These are phyloP conservation scores for Gnomoniopsis smithogilvyi DNA, from an alignment of 2,329 filamentous ascomycete species.

Conservation along the genomic window DNA sequence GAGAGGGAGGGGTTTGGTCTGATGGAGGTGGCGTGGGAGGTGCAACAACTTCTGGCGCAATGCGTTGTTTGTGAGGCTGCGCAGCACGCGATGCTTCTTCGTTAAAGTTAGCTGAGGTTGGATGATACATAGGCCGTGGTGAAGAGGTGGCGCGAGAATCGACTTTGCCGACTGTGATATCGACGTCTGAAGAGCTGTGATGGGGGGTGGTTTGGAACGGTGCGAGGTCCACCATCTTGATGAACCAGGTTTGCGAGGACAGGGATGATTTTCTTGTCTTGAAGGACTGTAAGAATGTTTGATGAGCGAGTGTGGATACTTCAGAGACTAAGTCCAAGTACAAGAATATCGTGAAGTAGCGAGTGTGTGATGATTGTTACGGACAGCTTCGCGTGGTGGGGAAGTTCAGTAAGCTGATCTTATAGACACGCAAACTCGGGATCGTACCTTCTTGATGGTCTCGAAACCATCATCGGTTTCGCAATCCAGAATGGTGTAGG, in stretches of 20 bases:
- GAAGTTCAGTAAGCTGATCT: too few species aligned
- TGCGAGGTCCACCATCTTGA: conserved; percentile 1
- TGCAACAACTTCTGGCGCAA: too few species aligned
- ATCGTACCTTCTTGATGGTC: too few species aligned
- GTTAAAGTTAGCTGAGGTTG: not conserved
- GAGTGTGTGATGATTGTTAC: not conserved
- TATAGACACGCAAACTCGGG: too few species aligned
- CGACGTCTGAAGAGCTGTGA: not conserved
- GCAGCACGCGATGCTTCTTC: not conserved
- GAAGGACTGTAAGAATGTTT: conserved; percentile 1
- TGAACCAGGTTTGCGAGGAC: not conserved
- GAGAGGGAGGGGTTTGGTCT: not conserved
- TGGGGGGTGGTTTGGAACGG: not conserved
- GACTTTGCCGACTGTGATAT: not conserved
- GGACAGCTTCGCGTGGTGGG: not conserved
- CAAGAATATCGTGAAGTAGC: too few species aligned
- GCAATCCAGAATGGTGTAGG: too few species aligned
- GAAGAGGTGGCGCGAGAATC: not conserved
- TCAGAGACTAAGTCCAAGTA: not conserved
- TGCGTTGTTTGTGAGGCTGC: not conserved
- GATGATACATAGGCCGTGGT: not conserved
- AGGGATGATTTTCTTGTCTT: not conserved
- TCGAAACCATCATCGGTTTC: too few species aligned
- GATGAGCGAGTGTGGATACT: not conserved
- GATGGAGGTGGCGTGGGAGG: not conserved